A percentile compares a stretch with the other conserved stretches of the same genome.
These are phyloP conservation scores for Phanerochaete sordida DNA, from an alignment of 768 basidiomycete species.

Conservation along the genomic window DNA sequence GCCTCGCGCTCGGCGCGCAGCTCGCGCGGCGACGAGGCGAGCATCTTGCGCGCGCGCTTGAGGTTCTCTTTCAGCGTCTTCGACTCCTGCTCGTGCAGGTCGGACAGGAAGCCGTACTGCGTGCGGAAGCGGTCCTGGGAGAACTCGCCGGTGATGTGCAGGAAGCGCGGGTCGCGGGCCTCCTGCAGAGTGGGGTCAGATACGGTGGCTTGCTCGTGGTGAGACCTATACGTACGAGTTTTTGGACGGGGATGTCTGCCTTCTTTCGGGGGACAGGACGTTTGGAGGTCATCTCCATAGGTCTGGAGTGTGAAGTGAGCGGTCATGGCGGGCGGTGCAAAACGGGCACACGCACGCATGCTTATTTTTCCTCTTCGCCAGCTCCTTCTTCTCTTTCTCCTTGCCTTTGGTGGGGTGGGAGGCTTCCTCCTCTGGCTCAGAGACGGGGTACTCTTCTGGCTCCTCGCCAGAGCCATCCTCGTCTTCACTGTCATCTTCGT, in stretches of 20 bases:
- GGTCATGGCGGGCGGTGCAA: neutral
- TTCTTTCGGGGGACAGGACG: slow-evolving; percentile 74
- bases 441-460: slow-evolving; percentile 1
- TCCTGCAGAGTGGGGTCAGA: slow-evolving; percentile 42
- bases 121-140: slow-evolving; percentile 59
- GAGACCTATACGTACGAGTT: slow-evolving; percentile 45
- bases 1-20: slow-evolving; percentile 55
- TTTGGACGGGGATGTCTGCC: slow-evolving; percentile 63
- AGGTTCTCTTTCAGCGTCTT: slow-evolving; percentile 59
- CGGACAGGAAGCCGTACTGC: slow-evolving; percentile 73
- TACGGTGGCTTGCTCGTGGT: neutral
- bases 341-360: slow-evolving; percentile 66
- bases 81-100: slow-evolving; percentile 63
- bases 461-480: slow-evolving; percentile 10
- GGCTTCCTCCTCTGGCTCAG: neutral
- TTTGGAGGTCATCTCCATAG: slow-evolving; percentile 80
- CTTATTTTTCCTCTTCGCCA: slow-evolving; percentile 67
- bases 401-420: slow-evolving; percentile 28
- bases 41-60: slow-evolving; percentile 62
- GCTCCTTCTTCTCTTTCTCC: slow-evolving; percentile 35
- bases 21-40: slow-evolving; percentile 58
- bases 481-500: slow-evolving; percentile 15
- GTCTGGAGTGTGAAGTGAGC: slow-evolving; percentile 40
- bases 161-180: slow-evolving; percentile 84
- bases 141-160: slow-evolving; percentile 66